Evolutionary conservation across 2,329 filamentous ascomycete genomes (phyloP), one percentile per base, ranked within the genome.

Genomic region (Clonostachys solani): DNA sequence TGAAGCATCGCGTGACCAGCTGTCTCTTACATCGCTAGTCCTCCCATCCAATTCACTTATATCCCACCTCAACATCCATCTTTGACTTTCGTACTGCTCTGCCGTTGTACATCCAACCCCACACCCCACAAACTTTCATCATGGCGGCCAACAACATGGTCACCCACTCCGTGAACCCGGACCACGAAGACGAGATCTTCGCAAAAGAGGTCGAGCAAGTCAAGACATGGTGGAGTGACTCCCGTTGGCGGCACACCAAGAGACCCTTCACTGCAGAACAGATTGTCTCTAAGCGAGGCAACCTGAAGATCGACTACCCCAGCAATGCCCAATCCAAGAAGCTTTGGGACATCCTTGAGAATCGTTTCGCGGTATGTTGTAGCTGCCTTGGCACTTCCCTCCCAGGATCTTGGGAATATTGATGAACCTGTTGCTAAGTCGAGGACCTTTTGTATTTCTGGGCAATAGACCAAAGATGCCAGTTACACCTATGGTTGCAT

Each of bases 401-500:
- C 10, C n/a, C 18, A 33, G 10, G 15, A 42, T 15, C 13, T 23
- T 17, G 40, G 17, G 19, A 12, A 9, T 18, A 41, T 38, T 7
- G 12, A 3, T 38, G 36, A 38, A 17, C 36, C 15, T 18, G 15
- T n/a, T n/a, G 15, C 15, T n/a, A 18, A 18, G 36, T n/a, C 15
- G 33, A 45, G n/a, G 18, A 40, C 42, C 40, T 29, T 47, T 48
- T 37, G 46, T 38, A 29, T 29, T 40, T 12, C 29, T 18, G n/a
- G 23, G 38, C 17, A 12, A 49, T 56, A 95, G 89, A 87, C 80
- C 62, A 83, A 83, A 60, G 87, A 94, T 62, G 89, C 89, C 43
- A 95, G 89, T 71, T 95, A 86, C 74, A 99, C 94, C 49, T 99
- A 96, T 65, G 94, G 94, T 61, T 97, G 94, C 72, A 78, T 99